Evolutionary conservation across 805 yeast species (phyloP).

Genomic region (Metschnikowia aberdeeniae): DNA sequence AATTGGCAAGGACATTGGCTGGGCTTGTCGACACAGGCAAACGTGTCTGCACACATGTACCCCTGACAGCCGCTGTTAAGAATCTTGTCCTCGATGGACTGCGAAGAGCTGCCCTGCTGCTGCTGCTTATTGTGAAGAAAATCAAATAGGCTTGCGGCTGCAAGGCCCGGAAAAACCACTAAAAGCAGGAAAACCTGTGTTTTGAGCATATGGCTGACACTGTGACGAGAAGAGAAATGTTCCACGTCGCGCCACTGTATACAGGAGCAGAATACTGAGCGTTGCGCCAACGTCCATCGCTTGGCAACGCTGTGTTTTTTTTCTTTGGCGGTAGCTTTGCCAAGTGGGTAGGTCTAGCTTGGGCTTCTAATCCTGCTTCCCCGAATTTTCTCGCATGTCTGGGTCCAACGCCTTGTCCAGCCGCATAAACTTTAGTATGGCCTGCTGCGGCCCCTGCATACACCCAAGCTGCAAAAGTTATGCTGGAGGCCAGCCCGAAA

Average conservation of each 20-base stretch:
- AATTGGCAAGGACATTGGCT: slow-evolving; percentile 87
- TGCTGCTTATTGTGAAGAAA: slow-evolving; percentile 22
- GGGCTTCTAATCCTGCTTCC: no score
- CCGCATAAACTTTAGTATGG: no score
- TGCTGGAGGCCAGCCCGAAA: neutral
- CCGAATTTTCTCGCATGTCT: no score
- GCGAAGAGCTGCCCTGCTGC: slow-evolving; percentile 8
- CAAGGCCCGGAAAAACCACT: slow-evolving; percentile 14
- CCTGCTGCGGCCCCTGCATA: neutral
- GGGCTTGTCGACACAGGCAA: slow-evolving; percentile 66
- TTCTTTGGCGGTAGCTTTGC: no score
- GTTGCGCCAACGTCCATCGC: no score
- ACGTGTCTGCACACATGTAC: slow-evolving; percentile 81
- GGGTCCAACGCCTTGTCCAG: no score
- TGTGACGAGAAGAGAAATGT: neutral
- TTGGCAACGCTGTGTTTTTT: no score
- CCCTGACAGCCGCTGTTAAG: slow-evolving; percentile 49
- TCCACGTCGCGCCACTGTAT: slow-evolving; percentile 3
- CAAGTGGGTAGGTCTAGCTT: no score
- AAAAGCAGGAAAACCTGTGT: neutral
- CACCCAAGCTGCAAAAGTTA: slow-evolving; percentile 1
- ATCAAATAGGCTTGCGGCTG: slow-evolving; percentile 32
- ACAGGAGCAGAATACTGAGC: neutral
- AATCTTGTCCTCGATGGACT: slow-evolving; percentile 34
- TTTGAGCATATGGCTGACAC: slow-evolving; percentile 6